Conservation (phyloP, 2,329 filamentous ascomycete species). For the Fusarium multiceps region DNA sequence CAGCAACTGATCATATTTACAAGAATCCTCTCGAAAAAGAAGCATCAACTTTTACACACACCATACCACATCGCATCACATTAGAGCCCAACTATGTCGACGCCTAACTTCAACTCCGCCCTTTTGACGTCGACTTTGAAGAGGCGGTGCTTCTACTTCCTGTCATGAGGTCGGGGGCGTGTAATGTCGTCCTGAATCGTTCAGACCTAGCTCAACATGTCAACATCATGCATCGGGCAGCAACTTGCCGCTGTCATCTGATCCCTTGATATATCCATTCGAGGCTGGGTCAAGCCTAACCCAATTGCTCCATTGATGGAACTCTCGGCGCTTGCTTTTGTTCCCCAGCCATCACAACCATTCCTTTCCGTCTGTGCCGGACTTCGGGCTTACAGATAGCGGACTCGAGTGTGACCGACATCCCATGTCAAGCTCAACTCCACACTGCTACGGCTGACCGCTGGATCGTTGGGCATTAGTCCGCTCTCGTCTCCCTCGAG, state of each 20-base stretch:
- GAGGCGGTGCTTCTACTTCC: neutral
- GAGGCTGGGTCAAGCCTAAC: constrained; percentile 2
- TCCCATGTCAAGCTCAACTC: constrained; percentile 22
- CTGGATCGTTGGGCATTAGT: constrained; percentile 27
- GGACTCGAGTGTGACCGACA: constrained; percentile 15
- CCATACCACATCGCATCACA: neutral
- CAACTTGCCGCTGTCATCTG: constrained; percentile 24
- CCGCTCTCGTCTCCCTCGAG: neutral
- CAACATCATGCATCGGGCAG: constrained; percentile 26
- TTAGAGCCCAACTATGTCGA: constrained; percentile 31
- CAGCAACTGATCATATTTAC: constrained; percentile 17
- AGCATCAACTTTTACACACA: constrained; percentile 2
- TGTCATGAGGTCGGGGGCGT: neutral
- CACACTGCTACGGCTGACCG: constrained; percentile 14
- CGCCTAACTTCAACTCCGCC: constrained; percentile 21
- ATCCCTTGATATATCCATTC: constrained; percentile 6
- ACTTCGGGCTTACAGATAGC: constrained; percentile 6
- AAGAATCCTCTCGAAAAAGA: constrained; percentile 2
- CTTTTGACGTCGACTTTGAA: constrained; percentile 2
- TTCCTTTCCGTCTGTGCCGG: constrained; percentile 19
- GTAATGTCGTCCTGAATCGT: constrained; percentile 1
- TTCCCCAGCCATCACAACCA: neutral
- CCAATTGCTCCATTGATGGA: constrained; percentile 2
- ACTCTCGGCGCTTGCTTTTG: constrained; percentile 3
- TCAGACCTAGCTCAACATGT: constrained; percentile 8